phyloP scores from a whole-genome alignment of 495 filamentous ascomycete species.

The Podospora appendiculata region DNA sequence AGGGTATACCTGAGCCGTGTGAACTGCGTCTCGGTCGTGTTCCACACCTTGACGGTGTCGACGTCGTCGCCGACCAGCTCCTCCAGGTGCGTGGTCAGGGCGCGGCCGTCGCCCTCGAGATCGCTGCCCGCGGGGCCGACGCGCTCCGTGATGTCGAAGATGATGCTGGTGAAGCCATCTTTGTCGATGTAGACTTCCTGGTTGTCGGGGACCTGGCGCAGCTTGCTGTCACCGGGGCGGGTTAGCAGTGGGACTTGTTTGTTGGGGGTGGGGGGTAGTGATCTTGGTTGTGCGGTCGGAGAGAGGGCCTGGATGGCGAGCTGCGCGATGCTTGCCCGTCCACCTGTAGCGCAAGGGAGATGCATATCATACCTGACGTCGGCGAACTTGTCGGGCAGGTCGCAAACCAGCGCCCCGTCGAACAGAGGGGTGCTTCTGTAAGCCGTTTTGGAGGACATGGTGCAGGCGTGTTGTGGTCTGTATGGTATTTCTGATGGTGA shows the following conservation, averaged over 20 bases:
- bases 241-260: conserved; percentile 5
- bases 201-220: conserved; percentile 88
- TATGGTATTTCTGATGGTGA: no score
- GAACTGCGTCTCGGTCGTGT: conserved; percentile 41
- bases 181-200: conserved; percentile 91
- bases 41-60: conserved; percentile 51
- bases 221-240: conserved; percentile 40
- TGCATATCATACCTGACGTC: conserved; percentile 64
- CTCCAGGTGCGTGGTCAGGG: conserved; percentile 66
- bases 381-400: conserved; percentile 63
- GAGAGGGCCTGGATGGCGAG: neutral
- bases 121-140: conserved; percentile 42
- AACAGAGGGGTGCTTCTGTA: conserved; percentile 60
- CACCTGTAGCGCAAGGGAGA: no score
- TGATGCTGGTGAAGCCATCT: conserved; percentile 67
- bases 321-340: no score
- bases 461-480: neutral
- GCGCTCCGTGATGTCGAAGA: conserved; percentile 80
- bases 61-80: conserved; percentile 60
- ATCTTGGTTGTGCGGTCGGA: neutral
- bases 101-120: conserved; percentile 53
- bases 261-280: neutral
- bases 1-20: conserved; percentile 38
- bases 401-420: conserved; percentile 69
- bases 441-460: conserved; percentile 17